Conservation (phyloP, 176 grass and related monocot species). For the Urochloa ruziziensis region DNA sequence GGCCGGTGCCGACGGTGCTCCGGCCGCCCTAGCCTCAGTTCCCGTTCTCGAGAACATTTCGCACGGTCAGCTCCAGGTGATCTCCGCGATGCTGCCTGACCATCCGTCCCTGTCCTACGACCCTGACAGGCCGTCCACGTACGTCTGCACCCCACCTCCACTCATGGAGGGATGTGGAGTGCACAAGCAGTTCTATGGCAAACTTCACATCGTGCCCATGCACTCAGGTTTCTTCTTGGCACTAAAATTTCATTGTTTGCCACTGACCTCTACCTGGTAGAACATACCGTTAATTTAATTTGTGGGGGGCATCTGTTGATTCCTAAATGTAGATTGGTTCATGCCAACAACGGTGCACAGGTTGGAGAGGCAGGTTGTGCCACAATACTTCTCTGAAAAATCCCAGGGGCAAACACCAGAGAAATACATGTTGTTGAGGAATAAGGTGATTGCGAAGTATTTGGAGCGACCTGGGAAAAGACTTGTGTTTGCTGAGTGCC, state of each 20-base stretch:
- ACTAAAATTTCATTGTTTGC: background rate
- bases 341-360: constrained; percentile 58
- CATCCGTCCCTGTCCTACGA: constrained; percentile 65
- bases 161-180: constrained; percentile 87
- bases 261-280: background rate
- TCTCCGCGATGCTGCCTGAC: constrained; percentile 71
- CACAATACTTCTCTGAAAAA: constrained; percentile 83
- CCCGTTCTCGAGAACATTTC: constrained; percentile 87
- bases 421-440: constrained; percentile 81
- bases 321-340: constrained; percentile 79
- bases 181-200: constrained; percentile 47
- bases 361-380: constrained; percentile 87
- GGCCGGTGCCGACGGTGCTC: background rate
- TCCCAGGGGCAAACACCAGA: constrained; percentile 67
- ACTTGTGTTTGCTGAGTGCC: constrained; percentile 81
- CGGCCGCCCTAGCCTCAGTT: background rate
- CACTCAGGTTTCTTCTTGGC: constrained; percentile 58
- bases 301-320: background rate
- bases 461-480: constrained; percentile 65
- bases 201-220: constrained; percentile 58
- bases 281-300: background rate
- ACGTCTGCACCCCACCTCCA: constrained; percentile 74
- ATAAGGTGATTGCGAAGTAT: constrained; percentile 90
- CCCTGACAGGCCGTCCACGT: constrained; percentile 66
- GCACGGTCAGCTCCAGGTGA: constrained; percentile 80